Percentiles rank a stretch among this genome's conserved stretches.
Conservation (phyloP, 257 asterid species). For the Buddleja alternifolia region DNA sequence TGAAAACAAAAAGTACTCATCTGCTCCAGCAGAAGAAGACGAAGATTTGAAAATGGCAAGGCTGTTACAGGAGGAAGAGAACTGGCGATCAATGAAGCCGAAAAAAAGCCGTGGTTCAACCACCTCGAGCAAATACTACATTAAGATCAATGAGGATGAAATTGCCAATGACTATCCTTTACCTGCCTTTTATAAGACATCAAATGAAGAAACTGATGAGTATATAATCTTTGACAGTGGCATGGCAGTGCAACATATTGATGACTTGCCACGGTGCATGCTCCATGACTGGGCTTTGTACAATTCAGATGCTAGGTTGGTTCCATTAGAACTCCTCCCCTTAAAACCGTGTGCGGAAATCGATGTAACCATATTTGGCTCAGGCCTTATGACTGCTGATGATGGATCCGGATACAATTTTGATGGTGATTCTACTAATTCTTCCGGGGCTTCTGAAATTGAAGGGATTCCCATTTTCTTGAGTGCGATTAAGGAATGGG, state of each 20-base stretch:
- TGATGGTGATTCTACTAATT: conserved; percentile 64
- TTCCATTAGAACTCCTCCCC: conserved; percentile 91
- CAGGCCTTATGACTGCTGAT: conserved; percentile 84
- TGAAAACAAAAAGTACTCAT: conserved; percentile 34
- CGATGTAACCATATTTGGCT: conserved; percentile 88
- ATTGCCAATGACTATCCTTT: conserved; percentile 92
- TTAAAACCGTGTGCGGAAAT: conserved; percentile 88
- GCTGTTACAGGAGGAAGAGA: conserved; percentile 81
- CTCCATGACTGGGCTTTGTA: conserved; percentile 93
- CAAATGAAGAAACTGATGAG: conserved; percentile 80
- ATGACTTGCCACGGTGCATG: conserved; percentile 79
- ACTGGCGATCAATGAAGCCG: conserved; percentile 80
- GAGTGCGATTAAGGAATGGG: conserved; percentile 96
- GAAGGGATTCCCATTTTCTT: conserved; percentile 84
- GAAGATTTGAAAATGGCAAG: conserved; percentile 78
- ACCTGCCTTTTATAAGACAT: conserved; percentile 84
- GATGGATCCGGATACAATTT: conserved; percentile 88
- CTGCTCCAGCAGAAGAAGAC: conserved; percentile 51
- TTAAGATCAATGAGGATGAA: conserved; percentile 96
- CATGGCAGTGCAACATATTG: conserved; percentile 49
- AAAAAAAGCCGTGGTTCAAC: conserved; percentile 58
- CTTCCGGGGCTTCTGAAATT: conserved; percentile 50
- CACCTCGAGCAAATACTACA: conserved; percentile 66
- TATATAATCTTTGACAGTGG: conserved; percentile 78
- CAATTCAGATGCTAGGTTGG: conserved; percentile 89